Evolutionary conservation across 2,329 filamentous ascomycete genomes (phyloP).

Genomic region (Aciculosporium take): DNA sequence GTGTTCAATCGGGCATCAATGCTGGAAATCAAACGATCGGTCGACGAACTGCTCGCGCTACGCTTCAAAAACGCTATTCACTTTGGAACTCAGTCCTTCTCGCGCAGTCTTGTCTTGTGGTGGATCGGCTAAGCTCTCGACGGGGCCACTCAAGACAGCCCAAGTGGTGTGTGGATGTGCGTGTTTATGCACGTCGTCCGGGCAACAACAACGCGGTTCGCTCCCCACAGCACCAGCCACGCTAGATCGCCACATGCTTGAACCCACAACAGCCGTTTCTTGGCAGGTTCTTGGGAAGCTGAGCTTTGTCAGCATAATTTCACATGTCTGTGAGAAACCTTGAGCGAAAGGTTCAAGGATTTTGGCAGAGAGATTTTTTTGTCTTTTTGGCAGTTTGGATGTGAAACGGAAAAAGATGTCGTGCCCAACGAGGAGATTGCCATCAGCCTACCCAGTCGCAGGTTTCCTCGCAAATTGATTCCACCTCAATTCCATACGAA

Average conservation of each 20-base stretch:
- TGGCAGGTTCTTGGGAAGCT: not conserved
- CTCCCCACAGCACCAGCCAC: not conserved
- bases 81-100: no score
- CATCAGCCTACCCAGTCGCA: not conserved
- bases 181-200: constrained; percentile 8
- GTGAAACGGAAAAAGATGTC: not conserved
- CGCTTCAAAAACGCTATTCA: not conserved
- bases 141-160: not conserved
- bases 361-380: not conserved
- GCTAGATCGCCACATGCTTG: not conserved
- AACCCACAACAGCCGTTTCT: not conserved
- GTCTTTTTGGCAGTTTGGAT: not conserved
- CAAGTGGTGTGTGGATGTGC: not conserved
- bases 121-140: not conserved
- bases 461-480: not conserved
- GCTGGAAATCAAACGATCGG: not conserved
- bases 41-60: not conserved
- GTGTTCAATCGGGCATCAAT: not conserved
- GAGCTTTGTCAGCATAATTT: constrained; percentile 1
- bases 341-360: not conserved
- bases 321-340: constrained; percentile 4
- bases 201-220: constrained; percentile 1
- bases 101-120: not conserved
- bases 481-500: not conserved
- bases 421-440: not conserved